Evolutionary conservation across 192 early-diverging fungal species (phyloP).

Genomic region (Linnemannia schmuckeri): DNA sequence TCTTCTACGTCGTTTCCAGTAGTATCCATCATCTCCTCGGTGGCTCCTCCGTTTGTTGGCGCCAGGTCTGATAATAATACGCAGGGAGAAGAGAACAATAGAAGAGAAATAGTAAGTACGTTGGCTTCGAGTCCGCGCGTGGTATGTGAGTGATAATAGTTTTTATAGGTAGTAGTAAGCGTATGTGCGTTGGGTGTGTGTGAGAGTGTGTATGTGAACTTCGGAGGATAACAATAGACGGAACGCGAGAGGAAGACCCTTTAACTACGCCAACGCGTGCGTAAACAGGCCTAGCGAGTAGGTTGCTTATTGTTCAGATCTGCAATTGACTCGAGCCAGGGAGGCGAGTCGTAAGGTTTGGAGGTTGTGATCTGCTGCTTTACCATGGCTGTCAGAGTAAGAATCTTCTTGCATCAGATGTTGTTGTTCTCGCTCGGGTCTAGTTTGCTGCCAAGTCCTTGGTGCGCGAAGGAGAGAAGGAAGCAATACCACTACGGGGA

Average conservation of each 20-base stretch:
- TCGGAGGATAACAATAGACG: not conserved
- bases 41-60: not conserved
- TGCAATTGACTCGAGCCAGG: not conserved
- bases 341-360: not conserved
- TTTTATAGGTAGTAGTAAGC: not conserved
- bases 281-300: not conserved
- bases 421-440: not conserved
- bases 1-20: not conserved
- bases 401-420: not conserved
- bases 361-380: not conserved
- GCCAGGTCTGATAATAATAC: not conserved
- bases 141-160: not conserved
- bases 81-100: not conserved
- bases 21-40: conserved; percentile 3
- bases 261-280: not conserved
- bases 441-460: not conserved
- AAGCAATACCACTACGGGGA: no score
- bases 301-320: not conserved
- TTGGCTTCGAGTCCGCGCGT: not conserved
- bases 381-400: conserved; percentile 1
- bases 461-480: not conserved
- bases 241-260: not conserved
- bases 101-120: not conserved
- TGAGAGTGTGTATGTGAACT: no score
- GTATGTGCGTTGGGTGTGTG: not conserved